Evolutionary conservation across 352 stramenopile genomes (phyloP).

Genomic region (Elongisporangium anandrum): DNA sequence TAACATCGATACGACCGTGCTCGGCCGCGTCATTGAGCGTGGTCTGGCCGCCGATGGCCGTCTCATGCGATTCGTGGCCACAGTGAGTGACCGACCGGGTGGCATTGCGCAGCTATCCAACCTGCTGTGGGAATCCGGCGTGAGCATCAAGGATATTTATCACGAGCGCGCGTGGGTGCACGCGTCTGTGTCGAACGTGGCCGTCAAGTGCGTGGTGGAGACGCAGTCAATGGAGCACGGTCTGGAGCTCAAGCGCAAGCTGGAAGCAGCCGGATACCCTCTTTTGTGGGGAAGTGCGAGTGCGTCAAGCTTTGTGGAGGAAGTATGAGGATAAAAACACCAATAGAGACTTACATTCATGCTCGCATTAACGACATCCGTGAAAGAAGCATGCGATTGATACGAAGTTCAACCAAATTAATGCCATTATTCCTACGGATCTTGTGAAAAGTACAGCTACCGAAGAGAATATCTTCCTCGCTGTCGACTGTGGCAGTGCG

Average conservation of each 20-base stretch:
- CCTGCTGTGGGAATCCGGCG: slow-evolving; percentile 84
- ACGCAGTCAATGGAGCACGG: slow-evolving; percentile 92
- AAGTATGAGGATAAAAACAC: not conserved
- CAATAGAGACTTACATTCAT: not conserved
- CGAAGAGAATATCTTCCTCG: no score
- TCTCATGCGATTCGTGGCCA: slow-evolving; percentile 95
- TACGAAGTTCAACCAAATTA: no score
- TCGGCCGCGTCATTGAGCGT: slow-evolving; percentile 95
- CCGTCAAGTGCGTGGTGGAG: slow-evolving; percentile 96
- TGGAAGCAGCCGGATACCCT: slow-evolving; percentile 86
- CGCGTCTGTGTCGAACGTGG: slow-evolving; percentile 92
- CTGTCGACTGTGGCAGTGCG: no score
- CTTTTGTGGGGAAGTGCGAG: slow-evolving; percentile 70
- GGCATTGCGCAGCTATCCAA: slow-evolving; percentile 92
- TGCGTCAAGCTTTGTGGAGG: slow-evolving; percentile 19
- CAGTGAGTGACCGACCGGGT: slow-evolving; percentile 94
- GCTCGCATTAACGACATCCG: not conserved
- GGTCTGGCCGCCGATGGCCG: slow-evolving; percentile 95
- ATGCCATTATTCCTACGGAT: no score
- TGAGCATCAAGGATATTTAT: slow-evolving; percentile 97
- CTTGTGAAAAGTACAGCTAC: no score
- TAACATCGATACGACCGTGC: slow-evolving; percentile 96
- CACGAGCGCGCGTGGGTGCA: slow-evolving; percentile 96
- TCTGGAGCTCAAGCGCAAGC: slow-evolving; percentile 78
- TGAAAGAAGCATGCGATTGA: no score